Base-by-base conservation (phyloP, 257 asterid genomes). In the Solanum chmielewskii region DNA sequence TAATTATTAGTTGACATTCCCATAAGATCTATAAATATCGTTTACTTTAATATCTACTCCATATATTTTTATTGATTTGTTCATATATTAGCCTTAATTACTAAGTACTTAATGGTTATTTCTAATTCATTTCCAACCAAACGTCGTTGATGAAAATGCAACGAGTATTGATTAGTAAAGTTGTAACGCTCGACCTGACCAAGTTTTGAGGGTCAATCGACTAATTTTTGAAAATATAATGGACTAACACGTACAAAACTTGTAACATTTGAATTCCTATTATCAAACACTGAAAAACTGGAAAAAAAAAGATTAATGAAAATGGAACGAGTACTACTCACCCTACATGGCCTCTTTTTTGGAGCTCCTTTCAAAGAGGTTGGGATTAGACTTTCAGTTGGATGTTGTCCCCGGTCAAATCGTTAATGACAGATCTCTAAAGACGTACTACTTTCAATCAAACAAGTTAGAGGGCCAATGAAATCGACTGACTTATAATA, bases 341-440 rank as follows among this genome's bases (percentile, higher is more conserved):
- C 27, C 35, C 35, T 3, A 33, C 35, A 3, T 33, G 35, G 35
- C 35, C 35, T 33, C 35, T 33, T 33, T 33, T 33, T 33, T 33
- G 35, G 35, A 33, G 5, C 35, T 33, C 35, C 35, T 33, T 33
- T 4, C 35, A 33, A 33, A 33, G 35, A 33, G 35, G 35, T 33
- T 3, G 35, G 35, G 1, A 3, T 33, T 33, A 33, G 35, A 33
- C 5, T 33, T 33, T 33, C 35, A 33, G 35, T 33, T 33, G 35
- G 35, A 33, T 0, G 5, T 33, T 33, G 35, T 33, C 35, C 35
- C 35, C 35, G 35, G 1, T 33, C 35, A 33, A 33, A 33, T 33
- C 1, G 35, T 3, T 33, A 33, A 33, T 33, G 35, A 33, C 35
- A 33, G 1, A 33, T 33, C 35, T 0, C 0, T 33, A 0, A 0